Evolutionary conservation across 352 stramenopile species (phyloP).

Genomic region (Albugo laibachii): DNA sequence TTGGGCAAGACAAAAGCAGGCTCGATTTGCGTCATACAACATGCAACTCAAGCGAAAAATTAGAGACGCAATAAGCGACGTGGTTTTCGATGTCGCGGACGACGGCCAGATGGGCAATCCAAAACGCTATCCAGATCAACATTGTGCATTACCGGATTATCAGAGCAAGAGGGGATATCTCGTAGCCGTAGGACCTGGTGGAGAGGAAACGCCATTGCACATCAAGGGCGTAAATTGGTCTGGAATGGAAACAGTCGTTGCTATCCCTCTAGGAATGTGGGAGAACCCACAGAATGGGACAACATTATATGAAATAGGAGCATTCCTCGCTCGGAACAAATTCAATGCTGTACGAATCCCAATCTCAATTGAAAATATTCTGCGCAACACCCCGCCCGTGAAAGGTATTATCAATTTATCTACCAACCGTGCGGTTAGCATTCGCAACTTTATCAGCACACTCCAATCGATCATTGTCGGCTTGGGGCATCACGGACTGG

Average conservation of each 20-base stretch:
- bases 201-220: conserved; percentile 23
- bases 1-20: conserved; percentile 4
- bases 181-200: conserved; percentile 19
- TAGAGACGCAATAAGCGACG: conserved; percentile 16
- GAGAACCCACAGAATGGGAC: conserved; percentile 49
- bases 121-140: conserved; percentile 9
- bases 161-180: conserved; percentile 37
- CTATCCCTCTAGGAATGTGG: conserved; percentile 48
- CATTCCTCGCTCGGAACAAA: conserved; percentile 63
- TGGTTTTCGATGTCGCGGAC: conserved; percentile 1
- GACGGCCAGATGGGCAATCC: conserved; percentile 12
- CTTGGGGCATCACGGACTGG: conserved; percentile 45
- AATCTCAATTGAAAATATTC: conserved; percentile 41
- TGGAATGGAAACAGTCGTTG: conserved; percentile 32
- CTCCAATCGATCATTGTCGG: conserved; percentile 49
- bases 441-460: conserved; percentile 45
- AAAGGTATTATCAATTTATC: conserved; percentile 41
- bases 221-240: conserved; percentile 65
- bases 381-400: conserved; percentile 36
- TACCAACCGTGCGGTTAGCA: conserved; percentile 51
- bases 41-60: conserved; percentile 15
- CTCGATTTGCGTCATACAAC: conserved; percentile 12
- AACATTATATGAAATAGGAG: conserved; percentile 50
- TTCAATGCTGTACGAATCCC: conserved; percentile 61
- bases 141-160: conserved; percentile 35